Evolutionary conservation across 2,329 filamentous ascomycete genomes (phyloP), one percentile per base, ranked within the genome.

Genomic region (Scedosporium boydii): DNA sequence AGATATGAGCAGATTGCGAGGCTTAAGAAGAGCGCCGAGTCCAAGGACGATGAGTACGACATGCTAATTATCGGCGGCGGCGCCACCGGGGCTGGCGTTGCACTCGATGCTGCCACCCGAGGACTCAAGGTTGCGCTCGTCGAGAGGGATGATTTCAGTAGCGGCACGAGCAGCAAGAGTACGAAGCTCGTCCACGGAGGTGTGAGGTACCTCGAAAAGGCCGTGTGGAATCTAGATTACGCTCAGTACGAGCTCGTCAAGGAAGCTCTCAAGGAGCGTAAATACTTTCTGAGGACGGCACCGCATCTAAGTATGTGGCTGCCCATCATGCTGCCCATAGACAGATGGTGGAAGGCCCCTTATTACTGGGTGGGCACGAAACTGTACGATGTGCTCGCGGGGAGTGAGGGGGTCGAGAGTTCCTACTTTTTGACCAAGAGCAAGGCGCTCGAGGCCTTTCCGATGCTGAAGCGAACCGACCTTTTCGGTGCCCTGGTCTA

Each of bases 341-440:
- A 89, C 72, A 86, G 85, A 70, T 90, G 87, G 87, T 90, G 87
- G 86, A 87, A 90, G 73, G 87, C 84, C 23, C 87, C 88, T 5
- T 90, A 91, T 75, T 90, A 88, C 73, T 90, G 87, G 87, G 83
- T 81, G 46, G 88, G 88, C 59, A 89, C 87, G 64, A 96, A 96
- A 74, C 84, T 86, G 67, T 96, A 96, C 75, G 91, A 96, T 75
- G 85, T 92, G 68, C 81, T 96, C 66, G 91, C 91, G 68, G 91
- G 91, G 14, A 88, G 87, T 48, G 91, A 96, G 74, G 91, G 91
- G 62, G 93, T 96, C 69, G 91, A 96, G 74, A 91, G 85, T 69
- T 93, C 90, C 5, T 96, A 96, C 76, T 96, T 96, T 73, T 77
- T 96, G 70, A 93, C 90, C 26, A 88, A 87, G 74, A 93, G 88